Evolutionary conservation across 2,329 filamentous ascomycete species (phyloP), one percentile per base, ranked within the genome.

Genomic region (Talaromyces sp.): DNA sequence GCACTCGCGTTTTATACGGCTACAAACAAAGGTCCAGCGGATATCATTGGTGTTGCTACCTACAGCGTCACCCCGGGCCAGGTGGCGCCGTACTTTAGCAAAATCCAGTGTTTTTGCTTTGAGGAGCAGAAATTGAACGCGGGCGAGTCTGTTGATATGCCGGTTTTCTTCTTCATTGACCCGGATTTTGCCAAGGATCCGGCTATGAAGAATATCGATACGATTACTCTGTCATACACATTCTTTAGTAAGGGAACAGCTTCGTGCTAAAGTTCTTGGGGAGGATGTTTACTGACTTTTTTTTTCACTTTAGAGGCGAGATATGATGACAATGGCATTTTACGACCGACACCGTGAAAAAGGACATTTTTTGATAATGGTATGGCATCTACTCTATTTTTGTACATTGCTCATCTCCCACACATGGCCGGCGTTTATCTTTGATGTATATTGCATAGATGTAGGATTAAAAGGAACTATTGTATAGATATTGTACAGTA

Each of bases 81-180:
- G 78, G 93, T 96, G 51, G 93, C 95, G 50, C 93, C 91, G 1
- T 99, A 99, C 75, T 99, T 99, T 73, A 96, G 90, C 84, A 99
- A 99, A 84, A 99, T 99, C 52, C 95, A 99, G 77, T 99, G 95
- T 73, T 99, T 99, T 77, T 99, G 95, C 77, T 99, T 99, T 70
- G 95, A 99, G 79, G 93, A 92, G 74, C 95, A 99, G 82, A 84
- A 96, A 63, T 77, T 99, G 66, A 93, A 95, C 72, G 93, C 93
- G 6, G 93, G 93, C 51, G 96, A 99, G 82, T 95, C 92, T 51
- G 95, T 99, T 58, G 95, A 99, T 75, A 99, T 99, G 96, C 96
- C 95, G 0, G 96, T 99, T 0, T 99, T 99, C 77, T 99, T 99
- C 78, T 99, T 98, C 76, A 89, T 99, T 66, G 95, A 99, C 71